These are phyloP conservation scores for Alnus glutinosa DNA, from an alignment of 306 rosid genomes.

Conservation along the genomic window DNA sequence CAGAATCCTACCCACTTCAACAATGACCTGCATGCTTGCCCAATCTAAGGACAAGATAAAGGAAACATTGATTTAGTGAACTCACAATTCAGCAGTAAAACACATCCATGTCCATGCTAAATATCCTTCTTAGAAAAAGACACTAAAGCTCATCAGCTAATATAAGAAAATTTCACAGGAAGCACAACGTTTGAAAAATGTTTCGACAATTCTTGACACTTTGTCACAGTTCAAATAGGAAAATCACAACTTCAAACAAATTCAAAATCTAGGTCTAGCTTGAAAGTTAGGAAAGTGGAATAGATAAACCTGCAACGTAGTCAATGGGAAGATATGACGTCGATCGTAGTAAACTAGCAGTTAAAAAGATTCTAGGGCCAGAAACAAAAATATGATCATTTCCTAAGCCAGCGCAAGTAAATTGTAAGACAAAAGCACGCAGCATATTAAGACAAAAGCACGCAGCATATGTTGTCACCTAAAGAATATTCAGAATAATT, in stretches of 20 bases:
- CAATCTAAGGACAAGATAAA: constrained; percentile 50
- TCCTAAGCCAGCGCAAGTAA: not conserved
- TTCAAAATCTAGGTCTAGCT: not conserved
- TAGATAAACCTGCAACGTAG: too few relatives aligned
- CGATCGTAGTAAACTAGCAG: not conserved
- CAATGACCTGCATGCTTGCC: constrained; percentile 67
- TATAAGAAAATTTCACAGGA: not conserved
- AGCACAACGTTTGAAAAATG: not conserved
- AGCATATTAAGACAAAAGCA: not conserved
- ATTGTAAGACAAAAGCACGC: too few relatives aligned
- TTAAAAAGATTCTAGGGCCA: not conserved
- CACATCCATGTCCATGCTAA: not conserved
- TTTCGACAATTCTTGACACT: not conserved
- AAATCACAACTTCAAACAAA: not conserved
- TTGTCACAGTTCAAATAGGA: not conserved
- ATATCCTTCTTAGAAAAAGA: not conserved
- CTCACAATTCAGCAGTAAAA: not conserved
- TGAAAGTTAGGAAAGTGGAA: not conserved
- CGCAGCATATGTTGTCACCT: not conserved
- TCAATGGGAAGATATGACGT: not conserved
- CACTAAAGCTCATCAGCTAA: not conserved
- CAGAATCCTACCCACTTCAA: constrained; percentile 62
- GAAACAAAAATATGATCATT: not conserved
- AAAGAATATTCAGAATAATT: not conserved
- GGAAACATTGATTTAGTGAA: not conserved